Evolutionary conservation across 2,329 filamentous ascomycete species (phyloP).

Genomic region (Fusarium palustre): DNA sequence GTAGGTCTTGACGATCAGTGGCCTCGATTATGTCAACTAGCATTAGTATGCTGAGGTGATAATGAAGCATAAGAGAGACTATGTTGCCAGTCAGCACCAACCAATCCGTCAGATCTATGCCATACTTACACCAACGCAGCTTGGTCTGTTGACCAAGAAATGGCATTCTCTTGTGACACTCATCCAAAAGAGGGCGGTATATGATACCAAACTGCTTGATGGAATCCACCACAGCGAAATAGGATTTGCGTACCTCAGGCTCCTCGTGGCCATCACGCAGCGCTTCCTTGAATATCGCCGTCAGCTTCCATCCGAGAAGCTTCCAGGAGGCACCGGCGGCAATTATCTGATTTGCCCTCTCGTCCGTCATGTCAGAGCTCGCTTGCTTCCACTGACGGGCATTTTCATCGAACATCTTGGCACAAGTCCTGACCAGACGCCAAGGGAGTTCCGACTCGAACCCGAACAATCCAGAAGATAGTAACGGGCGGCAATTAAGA

Average conservation of each 20-base stretch:
- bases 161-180: conserved; percentile 49
- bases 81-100: not conserved
- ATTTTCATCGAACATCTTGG: conserved; percentile 48
- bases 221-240: conserved; percentile 42
- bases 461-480: conserved; percentile 54
- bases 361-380: conserved; percentile 48
- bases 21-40: conserved; percentile 49
- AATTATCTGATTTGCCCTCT: conserved; percentile 49
- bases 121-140: conserved; percentile 49
- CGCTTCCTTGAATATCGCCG: conserved; percentile 50
- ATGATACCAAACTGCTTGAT: conserved; percentile 47
- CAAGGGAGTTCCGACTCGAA: conserved; percentile 49
- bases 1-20: conserved; percentile 45
- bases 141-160: conserved; percentile 50
- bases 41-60: conserved; percentile 51
- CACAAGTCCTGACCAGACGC: conserved; percentile 46
- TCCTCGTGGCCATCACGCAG: conserved; percentile 50
- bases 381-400: conserved; percentile 44
- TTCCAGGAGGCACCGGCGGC: conserved; percentile 49
- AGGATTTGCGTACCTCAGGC: conserved; percentile 45
- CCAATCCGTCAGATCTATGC: rapidly evolving
- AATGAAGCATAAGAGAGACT: conserved; percentile 52
- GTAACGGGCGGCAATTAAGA: conserved; percentile 54
- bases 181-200: conserved; percentile 47
- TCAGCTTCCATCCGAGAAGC: conserved; percentile 50